Base-by-base conservation (phyloP, 78 protist genomes). In the Capsaspora owczarzaki region DNA sequence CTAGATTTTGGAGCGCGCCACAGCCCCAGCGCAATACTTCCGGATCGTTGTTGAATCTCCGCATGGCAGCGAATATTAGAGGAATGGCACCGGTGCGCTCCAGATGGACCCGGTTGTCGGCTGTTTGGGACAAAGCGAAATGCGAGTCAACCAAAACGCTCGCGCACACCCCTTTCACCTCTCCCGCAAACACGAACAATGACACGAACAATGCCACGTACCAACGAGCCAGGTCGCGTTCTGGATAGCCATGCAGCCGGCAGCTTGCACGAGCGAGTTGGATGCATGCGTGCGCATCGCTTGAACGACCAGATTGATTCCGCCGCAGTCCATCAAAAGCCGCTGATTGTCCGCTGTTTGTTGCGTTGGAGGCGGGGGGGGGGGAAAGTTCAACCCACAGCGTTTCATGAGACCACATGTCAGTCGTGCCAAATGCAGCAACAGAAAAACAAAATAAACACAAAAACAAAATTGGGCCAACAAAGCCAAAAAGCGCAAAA, bases 191-290 rank as follows among this genome's bases (percentile, higher is more conserved):
- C 10, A 10, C 16, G 56, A 10, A 16, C n/a, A 16, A 16, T 20
- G n/a, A 49, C 56, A 49, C 10, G n/a, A 49, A 16, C n/a, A 49
- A 20, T 49, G 56, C n/a, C 10, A 56, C 66, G 14, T 29, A 56
- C 66, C 66, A 29, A 56, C 66, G 25, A 56, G 66, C 66, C 66
- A 56, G 10, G 66, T 56, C 66, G 25, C 25, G 66, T 56, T 56
- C 66, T 56, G 66, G 12, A 56, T 56, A 29, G 66, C 66, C 66
- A 56, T 56, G 66, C 66, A 56, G 33, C 33, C 66, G 66, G 66
- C 66, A 16, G 66, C 66, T 12, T 56, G 66, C 33, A 56, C 25
- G 4, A 29, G 4, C 33, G 66, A 29, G n/a, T 56, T 29, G n/a
- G 33, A 56, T 10, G 4, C 33, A 25, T 56, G 66, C 33, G 12